Evolutionary conservation across 2,329 filamentous ascomycete genomes (phyloP), one percentile per base, ranked within the genome.

Genomic region (Cladosporium phlei): DNA sequence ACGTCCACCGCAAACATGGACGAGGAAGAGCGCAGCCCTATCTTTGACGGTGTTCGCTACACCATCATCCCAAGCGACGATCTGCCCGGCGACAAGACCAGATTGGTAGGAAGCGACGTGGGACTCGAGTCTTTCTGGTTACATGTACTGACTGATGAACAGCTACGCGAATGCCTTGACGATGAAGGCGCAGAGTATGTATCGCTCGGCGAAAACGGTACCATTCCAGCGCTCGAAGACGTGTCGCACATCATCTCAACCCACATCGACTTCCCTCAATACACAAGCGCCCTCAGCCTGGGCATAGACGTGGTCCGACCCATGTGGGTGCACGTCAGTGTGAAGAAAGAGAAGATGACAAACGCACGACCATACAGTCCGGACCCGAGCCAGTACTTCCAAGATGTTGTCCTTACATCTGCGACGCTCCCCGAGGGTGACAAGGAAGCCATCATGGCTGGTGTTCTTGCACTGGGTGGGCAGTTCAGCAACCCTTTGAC

Each of bases 191-290:
- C 73, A 17, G 69, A 69, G 38, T 67, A 73, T 11, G 55, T 72
- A 9, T 59, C 65, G 5, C 65, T 69, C 52, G 57, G 69, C 38
- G 58, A 66, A 14, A 58, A 66, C 34, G 69, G 70, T 9, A 59
- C 63, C 20, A 64, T 73, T 38, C 59, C 67, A 3, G 62, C 64
- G 14, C 59, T 75, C 22, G 54, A 66, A 27, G 54, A 74, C 44
- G 70, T 81, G 50, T 82, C 77, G 5, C 82, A 86, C 62, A 78
- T 88, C 50, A 72, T 88, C 53, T 78, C 90, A 47, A 80, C 83
- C 49, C 91, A 86, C 1, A 86, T 88, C 66, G 89, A 98, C 64
- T 98, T 98, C 58, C 83, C 87, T n/a, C 82, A 91, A 59, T 97
- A 93, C 64, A 74, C 79, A 50, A 76, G 80, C 52, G 83, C 88